Evolutionary conservation across 2,329 filamentous ascomycete genomes (phyloP).

Genomic region (Calonectria crousiana): DNA sequence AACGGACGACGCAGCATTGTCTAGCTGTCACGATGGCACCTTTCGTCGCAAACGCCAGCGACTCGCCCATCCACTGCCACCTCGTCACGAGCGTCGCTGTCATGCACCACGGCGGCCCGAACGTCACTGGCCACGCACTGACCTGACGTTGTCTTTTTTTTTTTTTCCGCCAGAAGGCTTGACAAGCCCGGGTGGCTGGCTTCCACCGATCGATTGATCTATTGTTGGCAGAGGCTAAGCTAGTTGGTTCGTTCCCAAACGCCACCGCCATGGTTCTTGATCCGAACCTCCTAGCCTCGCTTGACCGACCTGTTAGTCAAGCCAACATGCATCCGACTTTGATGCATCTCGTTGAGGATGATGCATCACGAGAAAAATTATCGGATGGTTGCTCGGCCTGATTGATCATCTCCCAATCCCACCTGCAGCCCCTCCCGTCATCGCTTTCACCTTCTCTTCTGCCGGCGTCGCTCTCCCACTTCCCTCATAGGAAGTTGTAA

Average conservation of each 20-base stretch:
- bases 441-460: background rate
- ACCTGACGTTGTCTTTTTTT: background rate
- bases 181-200: slow-evolving; percentile 7
- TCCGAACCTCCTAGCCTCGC: background rate
- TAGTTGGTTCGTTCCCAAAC: background rate
- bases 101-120: slow-evolving; percentile 44
- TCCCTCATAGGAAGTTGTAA: slow-evolving; percentile 9
- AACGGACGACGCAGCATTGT: slow-evolving; percentile 1
- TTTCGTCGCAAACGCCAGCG: background rate
- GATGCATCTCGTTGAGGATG: background rate
- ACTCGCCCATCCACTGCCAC: slow-evolving; percentile 10
- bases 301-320: background rate
- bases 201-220: slow-evolving; percentile 11
- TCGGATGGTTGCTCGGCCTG: slow-evolving; percentile 1
- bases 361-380: slow-evolving; percentile 7
- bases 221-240: background rate
- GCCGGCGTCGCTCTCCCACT: background rate
- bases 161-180: background rate
- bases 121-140: slow-evolving; percentile 35
- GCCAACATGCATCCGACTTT: background rate
- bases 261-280: background rate
- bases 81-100: slow-evolving; percentile 39
- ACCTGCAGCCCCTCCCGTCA: background rate
- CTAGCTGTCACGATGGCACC: slow-evolving; percentile 16
- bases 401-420: slow-evolving; percentile 11